Evolutionary conservation across 768 basidiomycete species (phyloP), one percentile per base, ranked within the genome.

Genomic region (Boletus rubroflammeus): DNA sequence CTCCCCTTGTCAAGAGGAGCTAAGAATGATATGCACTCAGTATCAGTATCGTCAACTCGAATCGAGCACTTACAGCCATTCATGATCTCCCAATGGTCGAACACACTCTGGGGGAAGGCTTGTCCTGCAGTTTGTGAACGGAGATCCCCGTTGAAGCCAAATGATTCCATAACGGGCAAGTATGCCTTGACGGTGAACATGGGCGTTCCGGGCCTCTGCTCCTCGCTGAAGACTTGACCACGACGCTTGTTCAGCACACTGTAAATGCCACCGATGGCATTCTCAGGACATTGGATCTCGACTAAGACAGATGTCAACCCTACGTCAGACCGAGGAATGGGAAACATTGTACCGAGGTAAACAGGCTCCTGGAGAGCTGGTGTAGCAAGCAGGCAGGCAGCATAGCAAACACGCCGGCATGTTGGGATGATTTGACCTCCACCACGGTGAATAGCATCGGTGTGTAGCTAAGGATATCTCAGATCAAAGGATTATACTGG

Each of bases 161-260:
- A 96, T 15, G 90, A 93, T 75, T 93, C 91, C 70, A 79, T 77
- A 71, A 93, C 91, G 64, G 93, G 93, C 38, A 94, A 80, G 80
- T 93, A 93, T 25, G 94, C 94, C 83, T 97, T 98, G 76, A 99
- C 88, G 44, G 89, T 98, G 86, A 96, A 96, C 93, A 98, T 97
- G 59, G 97, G 97, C 17, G 97, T 99, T 78, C 97, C 96, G 4
- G 85, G 79, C 67, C 95, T 80, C 76, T 98, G 97, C 75, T 98
- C 96, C 75, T 98, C 91, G 63, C 88, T 90, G 83, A 95, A 96
- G 58, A 99, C 96, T 72, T 97, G 94, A 60, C 96, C 96, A 83
- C 95, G 91, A 70, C 94, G 90, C 78, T 89, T 93, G 85, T 97
- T 98, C 77, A 93, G 75, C 59, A 82, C 83, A 51, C 81, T 83